phyloP scores from a whole-genome alignment of 1,139 yeast genomes.

The Yamadazyma diospyri region DNA sequence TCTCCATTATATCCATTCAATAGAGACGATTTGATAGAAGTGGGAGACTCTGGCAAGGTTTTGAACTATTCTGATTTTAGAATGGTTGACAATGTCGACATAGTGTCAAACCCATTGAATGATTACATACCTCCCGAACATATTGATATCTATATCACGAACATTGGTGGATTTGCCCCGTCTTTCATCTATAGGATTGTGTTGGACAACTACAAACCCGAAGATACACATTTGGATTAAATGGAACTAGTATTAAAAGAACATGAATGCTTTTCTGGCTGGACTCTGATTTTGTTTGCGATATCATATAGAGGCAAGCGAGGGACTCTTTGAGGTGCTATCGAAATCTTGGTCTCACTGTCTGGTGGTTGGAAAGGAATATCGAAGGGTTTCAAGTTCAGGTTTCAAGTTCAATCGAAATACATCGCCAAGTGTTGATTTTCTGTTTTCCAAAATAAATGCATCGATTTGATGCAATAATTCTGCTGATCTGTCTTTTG shows the following conservation, averaged over 20 bases:
- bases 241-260: neutral
- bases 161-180: constrained; percentile 95
- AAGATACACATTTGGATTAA: constrained; percentile 61
- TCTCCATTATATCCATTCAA: constrained; percentile 95
- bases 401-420: no score
- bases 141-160: constrained; percentile 90
- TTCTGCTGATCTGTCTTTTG: constrained; percentile 4
- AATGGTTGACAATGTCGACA: constrained; percentile 66
- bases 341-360: no score
- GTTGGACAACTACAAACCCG: constrained; percentile 86
- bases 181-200: constrained; percentile 94
- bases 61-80: constrained; percentile 65
- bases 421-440: constrained; percentile 3
- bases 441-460: constrained; percentile 8
- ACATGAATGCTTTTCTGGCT: no score
- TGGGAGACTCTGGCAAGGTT: constrained; percentile 89
- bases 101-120: constrained; percentile 82
- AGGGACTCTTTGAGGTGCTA: no score
- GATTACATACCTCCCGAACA: constrained; percentile 94
- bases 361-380: no score
- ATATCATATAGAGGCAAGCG: no score
- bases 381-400: no score
- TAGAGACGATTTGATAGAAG: constrained; percentile 82
- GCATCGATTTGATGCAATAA: constrained; percentile 7
- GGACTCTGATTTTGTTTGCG: no score